These are phyloP conservation scores for Leucoagaricus sp. DNA, from an alignment of 1,284 basidiomycete genomes.

Conservation along the genomic window DNA sequence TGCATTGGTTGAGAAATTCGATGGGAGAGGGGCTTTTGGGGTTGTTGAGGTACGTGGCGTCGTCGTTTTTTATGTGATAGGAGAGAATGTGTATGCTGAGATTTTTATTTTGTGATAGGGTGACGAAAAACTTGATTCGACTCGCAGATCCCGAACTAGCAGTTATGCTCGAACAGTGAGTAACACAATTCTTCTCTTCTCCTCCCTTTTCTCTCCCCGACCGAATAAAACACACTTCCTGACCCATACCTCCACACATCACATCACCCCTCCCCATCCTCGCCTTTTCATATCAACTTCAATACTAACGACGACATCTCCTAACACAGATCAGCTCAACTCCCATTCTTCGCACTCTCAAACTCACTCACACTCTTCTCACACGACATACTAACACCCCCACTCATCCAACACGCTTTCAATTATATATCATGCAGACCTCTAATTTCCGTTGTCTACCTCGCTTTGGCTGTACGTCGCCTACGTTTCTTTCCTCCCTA, in stretches of 20 bases:
- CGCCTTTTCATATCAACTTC: too few species aligned
- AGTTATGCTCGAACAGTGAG: slow-evolving; percentile 64
- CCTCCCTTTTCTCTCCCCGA: neutral
- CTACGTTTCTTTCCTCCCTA: neutral
- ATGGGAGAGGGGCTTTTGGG: slow-evolving; percentile 87
- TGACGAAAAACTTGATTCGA: slow-evolving; percentile 70
- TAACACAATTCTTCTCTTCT: slow-evolving; percentile 13
- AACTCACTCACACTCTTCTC: slow-evolving; percentile 91
- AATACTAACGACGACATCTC: too few species aligned
- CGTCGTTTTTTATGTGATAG: slow-evolving; percentile 7
- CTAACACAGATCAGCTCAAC: slow-evolving; percentile 49
- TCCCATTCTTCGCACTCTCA: slow-evolving; percentile 88
- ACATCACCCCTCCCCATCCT: too few species aligned
- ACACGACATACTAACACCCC: slow-evolving; percentile 85
- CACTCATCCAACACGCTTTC: slow-evolving; percentile 85
- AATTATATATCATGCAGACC: slow-evolving; percentile 86
- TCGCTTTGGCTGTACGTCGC: slow-evolving; percentile 72
- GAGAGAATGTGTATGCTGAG: slow-evolving; percentile 7
- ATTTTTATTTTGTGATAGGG: slow-evolving; percentile 38
- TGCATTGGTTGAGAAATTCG: slow-evolving; percentile 84
- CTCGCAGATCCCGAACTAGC: slow-evolving; percentile 75
- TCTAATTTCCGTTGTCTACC: slow-evolving; percentile 80
- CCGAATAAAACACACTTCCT: too few species aligned
- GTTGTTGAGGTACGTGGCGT: slow-evolving; percentile 59
- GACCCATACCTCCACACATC: too few species aligned